A percentile compares a stretch with the other conserved stretches of the same genome.
phyloP scores from a whole-genome alignment of 2,329 filamentous ascomycete species.

The Ophiostoma piceae region DNA sequence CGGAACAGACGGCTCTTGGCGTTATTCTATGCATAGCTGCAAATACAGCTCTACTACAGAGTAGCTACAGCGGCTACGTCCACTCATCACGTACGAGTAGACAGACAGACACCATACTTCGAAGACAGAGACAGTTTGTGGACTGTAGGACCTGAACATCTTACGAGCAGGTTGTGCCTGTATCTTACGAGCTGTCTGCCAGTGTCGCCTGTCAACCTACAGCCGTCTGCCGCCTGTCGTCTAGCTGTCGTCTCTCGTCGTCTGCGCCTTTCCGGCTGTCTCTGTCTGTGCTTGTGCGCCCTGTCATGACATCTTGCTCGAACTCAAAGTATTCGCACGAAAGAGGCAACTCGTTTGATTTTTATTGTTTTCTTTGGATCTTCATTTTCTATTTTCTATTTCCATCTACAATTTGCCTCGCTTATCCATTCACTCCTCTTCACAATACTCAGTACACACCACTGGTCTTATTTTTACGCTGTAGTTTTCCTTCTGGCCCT shows the following conservation, averaged over 20 bases:
- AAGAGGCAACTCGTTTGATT: not conserved
- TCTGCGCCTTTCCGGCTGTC: not conserved
- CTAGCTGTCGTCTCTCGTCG: not conserved
- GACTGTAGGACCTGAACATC: not conserved
- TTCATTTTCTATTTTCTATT: not conserved
- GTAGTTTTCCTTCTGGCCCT: not conserved
- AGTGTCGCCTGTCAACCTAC: not conserved
- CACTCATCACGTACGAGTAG: not conserved
- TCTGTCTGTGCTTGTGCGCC: constrained; percentile 1
- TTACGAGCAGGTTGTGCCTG: not conserved
- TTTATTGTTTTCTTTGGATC: not conserved
- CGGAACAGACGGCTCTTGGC: not conserved
- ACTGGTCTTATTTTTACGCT: constrained; percentile 15
- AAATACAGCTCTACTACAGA: no score
- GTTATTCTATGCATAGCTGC: not conserved
- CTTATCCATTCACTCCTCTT: not conserved
- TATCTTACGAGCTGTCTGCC: not conserved
- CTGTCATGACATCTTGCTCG: constrained; percentile 1
- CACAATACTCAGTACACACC: not conserved
- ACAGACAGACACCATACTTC: no score
- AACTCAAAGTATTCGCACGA: not conserved
- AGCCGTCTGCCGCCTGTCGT: not conserved
- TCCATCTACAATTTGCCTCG: not conserved
- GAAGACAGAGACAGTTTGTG: not conserved
- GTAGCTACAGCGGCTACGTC: not conserved